Percentiles rank a stretch among this genome's conserved stretches.
Evolutionary conservation across 1,139 yeast genomes (phyloP).

Genomic region (Geotrichum cucujoidarum): DNA sequence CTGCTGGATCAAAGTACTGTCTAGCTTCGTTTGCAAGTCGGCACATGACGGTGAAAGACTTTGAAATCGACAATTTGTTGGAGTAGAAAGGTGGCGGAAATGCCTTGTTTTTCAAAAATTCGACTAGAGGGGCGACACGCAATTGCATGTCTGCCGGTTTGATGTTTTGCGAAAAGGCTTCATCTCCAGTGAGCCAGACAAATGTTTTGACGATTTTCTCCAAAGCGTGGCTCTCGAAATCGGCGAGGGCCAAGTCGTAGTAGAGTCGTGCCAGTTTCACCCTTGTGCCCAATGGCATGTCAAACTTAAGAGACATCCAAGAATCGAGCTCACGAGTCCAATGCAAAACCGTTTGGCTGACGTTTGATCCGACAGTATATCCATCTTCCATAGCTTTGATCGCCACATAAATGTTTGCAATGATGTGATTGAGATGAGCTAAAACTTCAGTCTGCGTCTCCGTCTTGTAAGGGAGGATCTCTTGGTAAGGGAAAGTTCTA

Average conservation of each 20-base stretch:
- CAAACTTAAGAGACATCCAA: slow-evolving; percentile 76
- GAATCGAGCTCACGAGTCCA: slow-evolving; percentile 87
- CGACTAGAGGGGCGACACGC: slow-evolving; percentile 13
- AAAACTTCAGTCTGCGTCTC: slow-evolving; percentile 70
- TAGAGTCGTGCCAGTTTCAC: slow-evolving; percentile 63
- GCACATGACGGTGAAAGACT: slow-evolving; percentile 44
- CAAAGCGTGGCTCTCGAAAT: slow-evolving; percentile 67
- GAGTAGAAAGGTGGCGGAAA: slow-evolving; percentile 18
- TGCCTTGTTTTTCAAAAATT: slow-evolving; percentile 10
- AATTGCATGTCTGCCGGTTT: slow-evolving; percentile 21
- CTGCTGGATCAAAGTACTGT: slow-evolving; percentile 40
- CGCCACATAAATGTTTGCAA: slow-evolving; percentile 74
- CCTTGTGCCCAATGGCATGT: slow-evolving; percentile 65
- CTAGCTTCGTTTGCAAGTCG: slow-evolving; percentile 48
- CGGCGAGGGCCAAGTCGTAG: slow-evolving; percentile 64
- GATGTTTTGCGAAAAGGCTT: slow-evolving; percentile 25
- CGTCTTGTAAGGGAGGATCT: slow-evolving; percentile 68
- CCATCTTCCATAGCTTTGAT: slow-evolving; percentile 70
- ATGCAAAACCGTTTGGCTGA: slow-evolving; percentile 68
- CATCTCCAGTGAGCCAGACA: slow-evolving; percentile 43
- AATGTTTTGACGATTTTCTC: slow-evolving; percentile 64
- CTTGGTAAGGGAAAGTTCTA: slow-evolving; percentile 55
- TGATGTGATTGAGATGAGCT: slow-evolving; percentile 69
- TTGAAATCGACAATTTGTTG: slow-evolving; percentile 23
- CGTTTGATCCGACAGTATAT: slow-evolving; percentile 68